Conservation (phyloP, 495 filamentous ascomycete genomes). For the Penicillium simplicissimum region DNA sequence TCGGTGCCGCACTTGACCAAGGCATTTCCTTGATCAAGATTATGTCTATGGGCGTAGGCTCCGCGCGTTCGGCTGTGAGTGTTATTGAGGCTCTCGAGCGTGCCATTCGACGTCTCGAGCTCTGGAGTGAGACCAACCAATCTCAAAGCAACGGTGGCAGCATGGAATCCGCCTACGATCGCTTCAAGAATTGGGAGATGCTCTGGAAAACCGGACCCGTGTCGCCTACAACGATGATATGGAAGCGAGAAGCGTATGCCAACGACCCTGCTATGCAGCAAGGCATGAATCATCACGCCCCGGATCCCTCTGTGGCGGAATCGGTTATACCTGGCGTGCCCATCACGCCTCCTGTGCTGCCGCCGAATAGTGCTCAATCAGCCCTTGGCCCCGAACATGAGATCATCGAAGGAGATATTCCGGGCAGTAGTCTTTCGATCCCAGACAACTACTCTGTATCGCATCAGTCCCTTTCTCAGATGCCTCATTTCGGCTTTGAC, state of each 20-base stretch:
- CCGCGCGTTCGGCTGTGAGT: conserved; percentile 50
- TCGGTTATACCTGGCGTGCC: conserved; percentile 14
- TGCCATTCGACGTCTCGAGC: conserved; percentile 47
- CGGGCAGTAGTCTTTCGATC: conserved; percentile 24
- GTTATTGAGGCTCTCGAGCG: conserved; percentile 55
- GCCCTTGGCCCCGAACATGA: conserved; percentile 16
- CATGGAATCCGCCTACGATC: conserved; percentile 49
- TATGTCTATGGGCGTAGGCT: conserved; percentile 54
- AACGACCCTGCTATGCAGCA: conserved; percentile 26
- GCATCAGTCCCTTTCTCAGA: conserved; percentile 35
- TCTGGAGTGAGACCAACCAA: conserved; percentile 41
- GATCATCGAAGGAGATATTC: conserved; percentile 26
- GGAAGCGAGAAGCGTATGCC: conserved; percentile 21
- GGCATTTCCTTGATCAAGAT: conserved; percentile 53
- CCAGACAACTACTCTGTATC: conserved; percentile 36
- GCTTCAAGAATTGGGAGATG: conserved; percentile 56
- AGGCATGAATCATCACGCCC: conserved; percentile 11
- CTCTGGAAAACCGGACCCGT: conserved; percentile 52
- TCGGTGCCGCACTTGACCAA: conserved; percentile 46
- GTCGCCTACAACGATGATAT: conserved; percentile 33
- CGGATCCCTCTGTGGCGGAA: conserved; percentile 14
- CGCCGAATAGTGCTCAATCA: conserved; percentile 14
- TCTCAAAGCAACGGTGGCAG: conserved; percentile 32
- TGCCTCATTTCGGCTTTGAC: conserved; percentile 46
- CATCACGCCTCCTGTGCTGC: conserved; percentile 18